Evolutionary conservation across 1,284 basidiomycete genomes (phyloP).

Genomic region (Lignosus rhinocerotis): DNA sequence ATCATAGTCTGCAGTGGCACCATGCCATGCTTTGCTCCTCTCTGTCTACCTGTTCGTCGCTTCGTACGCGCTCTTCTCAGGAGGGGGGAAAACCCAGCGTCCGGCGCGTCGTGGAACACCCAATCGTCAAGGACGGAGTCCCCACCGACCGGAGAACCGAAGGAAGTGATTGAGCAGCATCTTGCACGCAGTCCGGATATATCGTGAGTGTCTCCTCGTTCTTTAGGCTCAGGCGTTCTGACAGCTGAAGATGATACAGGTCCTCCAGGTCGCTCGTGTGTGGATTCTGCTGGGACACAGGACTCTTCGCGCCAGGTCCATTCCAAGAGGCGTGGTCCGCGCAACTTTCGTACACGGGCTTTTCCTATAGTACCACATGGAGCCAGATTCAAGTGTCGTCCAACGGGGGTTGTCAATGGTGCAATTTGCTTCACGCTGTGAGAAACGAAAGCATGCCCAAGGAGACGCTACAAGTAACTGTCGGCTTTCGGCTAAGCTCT

Average conservation of each 20-base stretch:
- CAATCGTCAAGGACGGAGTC: conserved; percentile 3
- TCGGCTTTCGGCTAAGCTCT: conserved; percentile 8
- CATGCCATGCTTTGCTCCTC: conserved; percentile 13
- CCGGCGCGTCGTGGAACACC: neutral
- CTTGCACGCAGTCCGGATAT: neutral
- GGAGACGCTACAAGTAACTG: conserved; percentile 4
- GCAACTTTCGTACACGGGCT: conserved; percentile 5
- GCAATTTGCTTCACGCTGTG: conserved; percentile 5
- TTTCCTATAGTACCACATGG: conserved; percentile 12
- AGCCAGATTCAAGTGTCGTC: conserved; percentile 3
- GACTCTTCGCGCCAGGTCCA: conserved; percentile 8
- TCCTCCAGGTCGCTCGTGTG: conserved; percentile 10
- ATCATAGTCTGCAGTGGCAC: neutral
- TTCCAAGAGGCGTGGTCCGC: conserved; percentile 13
- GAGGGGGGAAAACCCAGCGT: neutral
- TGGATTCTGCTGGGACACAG: conserved; percentile 11
- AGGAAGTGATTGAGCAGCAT: neutral
- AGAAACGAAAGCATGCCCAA: conserved; percentile 1
- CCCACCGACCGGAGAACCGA: neutral
- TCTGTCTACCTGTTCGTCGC: neutral
- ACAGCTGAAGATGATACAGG: neutral
- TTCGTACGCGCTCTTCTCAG: conserved; percentile 2
- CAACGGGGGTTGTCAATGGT: conserved; percentile 8
- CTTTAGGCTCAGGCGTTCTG: neutral
- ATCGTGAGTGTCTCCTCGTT: conserved; percentile 1